Base-by-base conservation (phyloP, 768 basidiomycete genomes). In the Leccinum variicolor region DNA sequence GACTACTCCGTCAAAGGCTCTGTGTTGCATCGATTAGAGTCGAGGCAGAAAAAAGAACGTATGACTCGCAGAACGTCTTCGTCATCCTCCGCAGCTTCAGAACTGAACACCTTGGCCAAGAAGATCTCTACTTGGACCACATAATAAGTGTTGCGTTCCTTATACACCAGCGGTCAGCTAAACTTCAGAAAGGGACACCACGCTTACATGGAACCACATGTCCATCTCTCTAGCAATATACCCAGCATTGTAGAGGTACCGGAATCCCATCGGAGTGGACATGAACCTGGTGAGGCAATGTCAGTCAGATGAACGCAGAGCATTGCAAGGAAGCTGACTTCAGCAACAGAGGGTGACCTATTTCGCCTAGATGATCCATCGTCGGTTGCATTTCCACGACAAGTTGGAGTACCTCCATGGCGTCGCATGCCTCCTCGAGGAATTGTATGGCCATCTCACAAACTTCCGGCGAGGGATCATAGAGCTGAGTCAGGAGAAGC, bases 181-280 rank as follows among this genome's bases (percentile, higher is more conserved):
- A 29, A 19, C n/a, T 19, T 47, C n/a, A 36, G 28, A 17, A 6
- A 14, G 29, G 19, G 33, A 19, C 21, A 53, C 15, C 25, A 1
- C 28, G 68, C 89, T 65, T 66, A 95, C 96, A 70, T 93, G 86
- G 66, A 96, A 92, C 97, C 97, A 99, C 62, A 85, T 83, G 61
- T 98, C 94, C 83, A 99, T 91, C 71, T 98, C 94, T 48, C 90
- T 82, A 65, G 94, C 89, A 57, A 99, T 95, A 66, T 98, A 98
- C 4, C 89, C 89, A 14, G 92, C 88, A 63, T 92, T 89, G 65
- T 90, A 90, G 4, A 99, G 80, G 71, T 95, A 98, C 6, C 86
- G 82, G 71, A 98, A 98, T 3, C 97, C 97, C 61, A 90, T 85
- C 0, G 92, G 82, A 6, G 93, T 96, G 10, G 94, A 95, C 80